Evolutionary conservation across 768 basidiomycete genomes (phyloP), one percentile per base, ranked within the genome.

Genomic region (Tricholoma terreum): DNA sequence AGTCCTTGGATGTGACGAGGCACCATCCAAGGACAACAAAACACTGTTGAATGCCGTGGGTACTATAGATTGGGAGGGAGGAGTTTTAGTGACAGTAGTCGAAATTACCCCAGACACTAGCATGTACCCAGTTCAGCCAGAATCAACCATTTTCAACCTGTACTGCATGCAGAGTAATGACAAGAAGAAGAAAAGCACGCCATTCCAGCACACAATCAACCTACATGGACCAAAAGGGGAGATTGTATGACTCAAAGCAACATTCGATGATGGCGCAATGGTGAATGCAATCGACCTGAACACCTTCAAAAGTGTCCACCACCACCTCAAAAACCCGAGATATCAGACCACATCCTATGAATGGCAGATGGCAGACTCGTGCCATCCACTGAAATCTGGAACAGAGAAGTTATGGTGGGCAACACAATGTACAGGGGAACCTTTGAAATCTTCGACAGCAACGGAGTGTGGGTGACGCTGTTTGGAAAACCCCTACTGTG

Each of bases 401-500:
- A 24, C 34, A 54, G 56, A 1, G 43, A 30, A 6, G 40, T 62
- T 3, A 42, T 35, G n/a, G 22, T 60, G 15, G 50, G 22, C 2
- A 45, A 49, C 0, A n/a, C 36, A 14, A 24, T 14, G 19, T 24
- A 43, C 24, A 27, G n/a, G 4, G 68, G 60, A 12, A 19, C 19
- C 15, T 65, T 68, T 30, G 65, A 68, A 45, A 61, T 69, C 6
- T 68, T 69, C 50, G 52, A 67, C 43, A 70, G 71, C 21, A 60
- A 66, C 1, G 66, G 65, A 0, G 63, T 62, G 17, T 71, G 68
- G 68, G 45, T 50, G 8, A 38, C 72, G 17, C 52, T 72, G 0
- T 63, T 74, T 14, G 69, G 72, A n/a, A 74, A 74, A 58, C 71
- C 67, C 0, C 48, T 67, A 6, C 60, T 73, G 0, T 50, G 61